Evolutionary conservation across 2,329 filamentous ascomycete species (phyloP), one percentile per base, ranked within the genome.

Genomic region (Cytospora piceae): DNA sequence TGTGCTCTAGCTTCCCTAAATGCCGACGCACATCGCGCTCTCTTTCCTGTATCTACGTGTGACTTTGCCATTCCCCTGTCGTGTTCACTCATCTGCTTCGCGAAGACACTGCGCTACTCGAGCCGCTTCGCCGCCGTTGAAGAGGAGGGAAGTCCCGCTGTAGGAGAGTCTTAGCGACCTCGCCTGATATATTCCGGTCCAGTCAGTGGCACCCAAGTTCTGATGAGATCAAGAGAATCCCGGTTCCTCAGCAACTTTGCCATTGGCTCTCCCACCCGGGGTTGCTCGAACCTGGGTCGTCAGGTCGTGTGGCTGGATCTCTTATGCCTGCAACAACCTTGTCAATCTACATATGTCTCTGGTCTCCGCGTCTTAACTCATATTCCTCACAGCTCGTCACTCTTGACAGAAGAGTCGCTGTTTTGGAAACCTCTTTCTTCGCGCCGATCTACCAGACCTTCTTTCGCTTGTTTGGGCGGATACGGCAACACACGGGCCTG

Each of bases 381-480:
- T 63, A 66, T 49, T 34, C 32, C 34, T 29, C 53, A 29, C 56
- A 65, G 51, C 34, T 68, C 52, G 39, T 59, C 39, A 56, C 37
- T 22, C 56, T 54, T 66, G 59, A 57, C 56, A 54, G 63, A 58
- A 58, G 63, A 49, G n/a, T 68, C 8, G 27, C 54, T 57, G 34
- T 55, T 61, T 60, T 57, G 63, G 61, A 65, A 14, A 54, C 52
- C 66, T 51, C 58, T 68, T 59, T 61, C 57, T 61, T 63, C 42
- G 32, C 42, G 52, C 56, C 57, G 55, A 55, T 27, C 56, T 61
- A 34, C 56, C 27, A 39, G 57, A 68, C 66, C 31, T 54, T 68
- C 66, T 57, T 66, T 68, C 59, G 37, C 52, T 53, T 14, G 22
- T 57, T 32, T 8, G 39, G 42, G 55, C 37, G 49, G 46, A 66